Percentiles rank a stretch among this genome's conserved stretches.
These are phyloP conservation scores for Plasmodium inui DNA, from an alignment of 169 alveolate genomes.

Conservation along the genomic window DNA sequence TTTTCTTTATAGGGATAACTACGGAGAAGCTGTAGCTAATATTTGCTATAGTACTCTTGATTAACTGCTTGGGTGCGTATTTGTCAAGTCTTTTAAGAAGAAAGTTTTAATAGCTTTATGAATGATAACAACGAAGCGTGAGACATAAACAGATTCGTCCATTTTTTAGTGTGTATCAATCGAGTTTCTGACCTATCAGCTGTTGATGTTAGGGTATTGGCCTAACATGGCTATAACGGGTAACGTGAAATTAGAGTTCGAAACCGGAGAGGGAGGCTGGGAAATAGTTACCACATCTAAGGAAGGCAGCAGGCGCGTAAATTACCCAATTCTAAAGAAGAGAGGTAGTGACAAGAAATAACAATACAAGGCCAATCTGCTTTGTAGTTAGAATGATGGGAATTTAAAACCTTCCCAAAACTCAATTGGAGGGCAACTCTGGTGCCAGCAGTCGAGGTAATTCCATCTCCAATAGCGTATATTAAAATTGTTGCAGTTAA, in stretches of 20 bases:
- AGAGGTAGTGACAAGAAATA: constrained; percentile 96
- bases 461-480: constrained; percentile 95
- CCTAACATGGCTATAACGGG: constrained; percentile 95
- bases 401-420: constrained; percentile 82
- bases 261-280: constrained; percentile 97
- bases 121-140: constrained; percentile 67
- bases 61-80: not conserved
- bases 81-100: constrained; percentile 34
- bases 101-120: constrained; percentile 37
- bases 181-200: constrained; percentile 78
- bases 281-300: constrained; percentile 93
- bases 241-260: constrained; percentile 96
- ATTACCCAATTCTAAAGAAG: constrained; percentile 95
- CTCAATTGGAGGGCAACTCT: constrained; percentile 95
- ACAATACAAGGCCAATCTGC: constrained; percentile 87
- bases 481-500: constrained; percentile 93
- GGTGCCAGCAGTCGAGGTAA: constrained; percentile 96
- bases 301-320: constrained; percentile 98
- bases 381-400: constrained; percentile 92
- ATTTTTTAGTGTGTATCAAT: constrained; percentile 69
- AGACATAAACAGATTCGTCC: constrained; percentile 53
- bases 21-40: constrained; percentile 77
- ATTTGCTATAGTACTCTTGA: constrained; percentile 24
- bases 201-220: constrained; percentile 92
- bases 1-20: constrained; percentile 40